phyloP scores from a whole-genome alignment of 2,329 filamentous ascomycete species.

The Fonsecaea pedrosoi region DNA sequence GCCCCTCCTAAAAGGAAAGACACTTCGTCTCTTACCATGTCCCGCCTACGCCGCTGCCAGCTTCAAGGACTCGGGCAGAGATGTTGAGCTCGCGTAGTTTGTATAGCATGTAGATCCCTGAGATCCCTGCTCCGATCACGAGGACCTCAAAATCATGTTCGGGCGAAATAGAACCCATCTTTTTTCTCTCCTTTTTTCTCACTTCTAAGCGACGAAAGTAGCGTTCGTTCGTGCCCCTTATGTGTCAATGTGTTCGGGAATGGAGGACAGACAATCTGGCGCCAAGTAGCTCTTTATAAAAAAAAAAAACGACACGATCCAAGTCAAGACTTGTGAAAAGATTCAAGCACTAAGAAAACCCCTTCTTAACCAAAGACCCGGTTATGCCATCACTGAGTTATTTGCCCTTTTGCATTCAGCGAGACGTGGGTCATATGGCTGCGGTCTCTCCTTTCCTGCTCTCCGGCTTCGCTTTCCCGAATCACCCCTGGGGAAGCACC shows the following conservation, averaged over 20 bases:
- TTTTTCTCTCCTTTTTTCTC: background rate
- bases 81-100: slow-evolving; percentile 58
- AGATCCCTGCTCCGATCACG: slow-evolving; percentile 37
- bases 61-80: slow-evolving; percentile 59
- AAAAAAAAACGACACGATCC: background rate
- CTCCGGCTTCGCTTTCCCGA: background rate
- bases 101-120: slow-evolving; percentile 57
- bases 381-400: background rate
- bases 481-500: background rate
- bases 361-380: background rate
- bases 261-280: background rate
- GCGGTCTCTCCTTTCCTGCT: background rate
- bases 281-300: background rate
- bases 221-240: background rate
- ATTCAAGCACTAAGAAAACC: background rate
- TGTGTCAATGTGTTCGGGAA: background rate
- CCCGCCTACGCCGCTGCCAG: slow-evolving; percentile 53
- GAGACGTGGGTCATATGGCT: background rate
- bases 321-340: background rate
- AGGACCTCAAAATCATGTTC: slow-evolving; percentile 25
- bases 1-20: background rate
- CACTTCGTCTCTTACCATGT: slow-evolving; percentile 42
- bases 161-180: background rate
- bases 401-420: background rate
- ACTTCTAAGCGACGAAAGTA: background rate